Base-by-base conservation (phyloP, 202 grass and related monocot genomes). In the Carex sylvatica region DNA sequence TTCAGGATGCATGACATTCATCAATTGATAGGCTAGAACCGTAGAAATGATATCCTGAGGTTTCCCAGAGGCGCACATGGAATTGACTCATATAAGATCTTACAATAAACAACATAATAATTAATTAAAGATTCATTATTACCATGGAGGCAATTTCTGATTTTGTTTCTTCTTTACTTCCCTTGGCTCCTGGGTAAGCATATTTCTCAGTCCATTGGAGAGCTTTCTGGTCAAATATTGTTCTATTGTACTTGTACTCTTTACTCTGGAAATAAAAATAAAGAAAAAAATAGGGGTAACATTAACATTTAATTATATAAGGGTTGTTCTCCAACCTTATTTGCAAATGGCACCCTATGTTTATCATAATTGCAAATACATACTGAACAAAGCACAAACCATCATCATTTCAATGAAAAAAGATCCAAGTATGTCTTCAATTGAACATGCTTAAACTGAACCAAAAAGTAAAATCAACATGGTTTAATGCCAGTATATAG, bases 191-290 rank as follows among this genome's bases (percentile, higher is more conserved):
- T 35, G 87, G 80, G 87, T 88, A 91, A 88, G 89, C 92, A 88
- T 93, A 93, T 66, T 88, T 93, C 80, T 93, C 87, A 46, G 87
- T 93, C 88, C 95, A 98, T 38, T 80, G 86, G 44, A 19, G 75
- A 82, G 92, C 92, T 86, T 93, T 95, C 84, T 80, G 64, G 40
- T 98, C 92, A 86, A 98, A 97, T 61, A 86, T 82, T 70, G 92
- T 88, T 74, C 61, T 85, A 61, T 94, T 93, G 87, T 98, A 98
- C 86, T 94, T 94, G 84, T 90, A 98, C 70, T 98, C 90, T 81
- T 80, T 91, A 75, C 90, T 95, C 95, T 98, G 82, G 82, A 52
- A 65, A 86, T 36, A 84, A 2, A 78, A 88, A 11, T 83, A 75
- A 65, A 83, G 63, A 28, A 82, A 73, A 44, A 88, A 58, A 20